Evolutionary conservation across 179 eudicot species (phyloP), one percentile per base, ranked within the genome.

Genomic region (Pouteria campechiana): DNA sequence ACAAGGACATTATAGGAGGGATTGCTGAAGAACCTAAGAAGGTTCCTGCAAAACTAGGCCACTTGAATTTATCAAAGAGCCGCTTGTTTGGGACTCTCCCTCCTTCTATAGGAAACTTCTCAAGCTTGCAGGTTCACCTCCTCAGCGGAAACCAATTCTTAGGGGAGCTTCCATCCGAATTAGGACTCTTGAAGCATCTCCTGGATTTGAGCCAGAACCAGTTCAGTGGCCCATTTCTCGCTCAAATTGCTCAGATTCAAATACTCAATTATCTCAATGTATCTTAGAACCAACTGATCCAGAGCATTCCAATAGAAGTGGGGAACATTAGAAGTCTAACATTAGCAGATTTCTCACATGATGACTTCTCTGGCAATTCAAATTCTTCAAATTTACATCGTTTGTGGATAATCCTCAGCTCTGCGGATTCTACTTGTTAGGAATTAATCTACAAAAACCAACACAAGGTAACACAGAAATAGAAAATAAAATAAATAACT

Each of bases 311-410:
- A 16, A 44, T 17, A 21, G 78, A 68, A 39, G 56, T 76, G 30
- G 83, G 83, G 30, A 55, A 54, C 35, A 73, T 73, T 63, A 76
- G 66, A 36, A 76, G 83, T 64, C 66, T 76, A 11, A 66, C 83
- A 21, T 52, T 76, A 8, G 76, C 73, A 24, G 83, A 76, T 41
- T 72, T 76, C 34, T 76, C 83, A 23, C 67, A 73, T 44, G 73
- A 76, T 32, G 66, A 73, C 48, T 68, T 76, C 44, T 57, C 71
- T 2, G 83, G 83, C 9, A 65, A 22, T 73, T 41, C 47, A 51
- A 45, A 16, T 44, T 65, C 50, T 62, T 76, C 45, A 72, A 76
- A 30, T 53, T 63, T 22, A 62, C 61, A 18, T 73, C 73, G 23
- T 76, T 68, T 32, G 31, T 37, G 6, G 71, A 69, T 7, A 76